phyloP scores from a whole-genome alignment of 352 stramenopile genomes.

The Globisporangium cederbergense region DNA sequence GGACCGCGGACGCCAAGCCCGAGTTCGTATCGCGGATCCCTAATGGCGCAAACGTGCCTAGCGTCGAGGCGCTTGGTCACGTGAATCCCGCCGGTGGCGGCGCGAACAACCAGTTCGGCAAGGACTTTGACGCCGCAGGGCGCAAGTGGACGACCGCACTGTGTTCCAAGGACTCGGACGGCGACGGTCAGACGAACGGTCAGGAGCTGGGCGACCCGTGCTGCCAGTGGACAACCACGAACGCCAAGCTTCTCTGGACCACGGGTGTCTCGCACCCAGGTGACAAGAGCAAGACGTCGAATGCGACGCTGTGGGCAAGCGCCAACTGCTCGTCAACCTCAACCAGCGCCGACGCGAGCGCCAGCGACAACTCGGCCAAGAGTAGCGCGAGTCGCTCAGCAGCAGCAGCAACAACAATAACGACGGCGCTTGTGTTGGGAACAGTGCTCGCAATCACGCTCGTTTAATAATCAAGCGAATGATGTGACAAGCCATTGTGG shows the following conservation, averaged over 20 bases:
- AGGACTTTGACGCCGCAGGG: constrained; percentile 17
- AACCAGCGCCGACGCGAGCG: neutral
- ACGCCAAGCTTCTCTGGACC: constrained; percentile 14
- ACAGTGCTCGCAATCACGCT: neutral
- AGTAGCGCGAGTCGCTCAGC: neutral
- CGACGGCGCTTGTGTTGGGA: neutral
- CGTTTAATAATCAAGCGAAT: neutral
- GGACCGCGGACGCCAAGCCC: neutral
- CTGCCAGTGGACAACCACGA: constrained; percentile 27
- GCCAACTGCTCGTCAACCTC: constrained; percentile 4
- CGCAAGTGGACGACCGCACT: neutral
- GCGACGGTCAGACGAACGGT: constrained; percentile 53
- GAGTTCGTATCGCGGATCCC: constrained; percentile 23
- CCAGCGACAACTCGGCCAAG: neutral
- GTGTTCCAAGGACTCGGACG: constrained; percentile 25
- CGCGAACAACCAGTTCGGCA: constrained; percentile 28
- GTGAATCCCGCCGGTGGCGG: constrained; percentile 16
- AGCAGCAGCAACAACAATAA: neutral
- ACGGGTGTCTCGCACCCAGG: constrained; percentile 28
- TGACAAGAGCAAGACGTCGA: constrained; percentile 19
- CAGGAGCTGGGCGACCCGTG: constrained; percentile 60
- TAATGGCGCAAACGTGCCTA: constrained; percentile 36
- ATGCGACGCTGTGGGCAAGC: constrained; percentile 21
- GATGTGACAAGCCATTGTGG: neutral
- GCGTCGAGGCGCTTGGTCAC: constrained; percentile 32